Conservation (phyloP, 208 protist species). For the Trichomonas tenax region DNA sequence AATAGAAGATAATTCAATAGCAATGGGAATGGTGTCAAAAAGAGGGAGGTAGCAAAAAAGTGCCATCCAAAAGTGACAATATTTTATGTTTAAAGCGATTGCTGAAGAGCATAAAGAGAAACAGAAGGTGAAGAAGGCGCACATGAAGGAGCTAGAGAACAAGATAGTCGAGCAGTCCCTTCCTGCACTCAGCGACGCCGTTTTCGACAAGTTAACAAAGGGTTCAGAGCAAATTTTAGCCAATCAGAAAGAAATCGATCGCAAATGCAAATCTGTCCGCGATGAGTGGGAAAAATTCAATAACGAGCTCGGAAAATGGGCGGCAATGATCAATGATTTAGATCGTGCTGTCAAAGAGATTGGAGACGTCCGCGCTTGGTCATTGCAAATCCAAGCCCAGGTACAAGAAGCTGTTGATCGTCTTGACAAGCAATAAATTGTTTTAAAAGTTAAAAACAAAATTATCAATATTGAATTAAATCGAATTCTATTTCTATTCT, state of each 20-base stretch:
- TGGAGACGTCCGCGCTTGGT: neutral
- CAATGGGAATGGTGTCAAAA: no score
- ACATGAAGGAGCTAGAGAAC: neutral
- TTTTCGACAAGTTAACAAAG: neutral
- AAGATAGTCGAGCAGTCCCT: neutral
- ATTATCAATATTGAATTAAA: no score
- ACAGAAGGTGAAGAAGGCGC: neutral
- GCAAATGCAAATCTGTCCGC: neutral
- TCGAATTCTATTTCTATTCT: no score
- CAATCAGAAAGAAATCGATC: constrained; percentile 17
- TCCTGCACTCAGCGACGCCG: neutral
- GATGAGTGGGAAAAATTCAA: neutral
- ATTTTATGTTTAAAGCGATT: neutral
- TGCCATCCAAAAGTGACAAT: neutral
- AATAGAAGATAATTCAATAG: no score
- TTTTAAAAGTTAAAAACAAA: neutral
- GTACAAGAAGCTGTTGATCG: neutral
- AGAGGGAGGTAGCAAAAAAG: no score
- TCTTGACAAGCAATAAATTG: neutral
- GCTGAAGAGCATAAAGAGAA: neutral
- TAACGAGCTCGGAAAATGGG: neutral
- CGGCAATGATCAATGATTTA: neutral
- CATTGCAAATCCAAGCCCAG: neutral
- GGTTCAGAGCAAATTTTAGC: neutral
- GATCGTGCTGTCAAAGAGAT: neutral